Base-by-base conservation (phyloP, 345 rosid genomes). In the Eucalyptus grandis region DNA sequence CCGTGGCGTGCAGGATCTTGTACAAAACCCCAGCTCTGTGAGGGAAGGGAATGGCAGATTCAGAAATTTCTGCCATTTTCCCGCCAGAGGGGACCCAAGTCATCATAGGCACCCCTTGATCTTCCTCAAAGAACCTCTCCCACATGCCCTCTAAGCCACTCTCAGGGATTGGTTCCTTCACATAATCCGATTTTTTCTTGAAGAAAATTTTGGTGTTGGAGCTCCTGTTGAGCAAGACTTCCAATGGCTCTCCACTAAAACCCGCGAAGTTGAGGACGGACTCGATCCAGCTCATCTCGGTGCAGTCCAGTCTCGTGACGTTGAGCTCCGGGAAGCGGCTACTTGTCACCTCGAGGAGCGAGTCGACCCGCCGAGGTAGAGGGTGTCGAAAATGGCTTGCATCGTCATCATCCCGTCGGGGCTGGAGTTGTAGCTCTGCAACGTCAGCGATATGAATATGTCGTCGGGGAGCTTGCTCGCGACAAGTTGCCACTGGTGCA, bases 401-500 rank as follows among this genome's bases (percentile, higher is more conserved):
- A 91, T 81, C 9, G 91, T 89, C 54, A 44, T 62, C 26, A 43
- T 87, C n/a, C 88, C 81, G 12, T 65, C 27, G 12, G 88, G 44
- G 31, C 88, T 19, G 15, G 82, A 72, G 82, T 56, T 60, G 27
- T 16, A 31, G 49, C 81, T 89, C 30, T 89, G 90, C n/a, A 91
- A 43, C 60, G 87, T 16, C 53, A 92, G 69, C 54, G 91, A 22
- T 40, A 89, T 53, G 77, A 92, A 65, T 40, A 93, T 83, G 89
- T 92, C 90, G 24, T 91, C 91, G 4, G 87, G 89, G 24, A 91
- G 86, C 88, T 89, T 93, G 69, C 89, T 88, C 3, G 91, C 94
- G n/a, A 92, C 62, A n/a, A 90, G 90, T 89, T 94, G 96, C 95
- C 95, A 95, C n/a, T 14, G 88, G 30, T 91, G 53, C 30, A 93